Conservation (phyloP, 2,329 filamentous ascomycete genomes). For the Hypoxylon sp. region DNA sequence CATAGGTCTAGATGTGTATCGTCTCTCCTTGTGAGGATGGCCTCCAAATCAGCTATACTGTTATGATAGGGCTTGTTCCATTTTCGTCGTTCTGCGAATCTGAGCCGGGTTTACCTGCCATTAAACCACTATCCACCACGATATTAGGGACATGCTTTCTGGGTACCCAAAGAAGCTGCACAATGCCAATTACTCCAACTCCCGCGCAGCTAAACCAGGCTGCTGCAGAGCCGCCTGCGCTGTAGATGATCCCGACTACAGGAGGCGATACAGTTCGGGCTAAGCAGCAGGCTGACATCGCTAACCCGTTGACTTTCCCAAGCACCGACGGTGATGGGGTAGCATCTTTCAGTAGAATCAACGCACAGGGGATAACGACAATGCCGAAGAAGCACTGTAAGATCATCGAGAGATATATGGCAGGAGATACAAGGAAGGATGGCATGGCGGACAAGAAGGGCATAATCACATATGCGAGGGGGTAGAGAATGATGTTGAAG, state of each 20-base stretch:
- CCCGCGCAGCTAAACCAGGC: slow-evolving; percentile 60
- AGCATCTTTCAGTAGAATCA: slow-evolving; percentile 82
- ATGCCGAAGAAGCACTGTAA: slow-evolving; percentile 79
- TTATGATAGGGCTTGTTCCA: neutral
- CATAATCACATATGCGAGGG: slow-evolving; percentile 77
- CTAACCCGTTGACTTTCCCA: slow-evolving; percentile 80
- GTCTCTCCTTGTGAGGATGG: neutral
- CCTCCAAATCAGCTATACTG: slow-evolving; percentile 11
- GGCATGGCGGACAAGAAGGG: slow-evolving; percentile 77
- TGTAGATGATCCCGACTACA: slow-evolving; percentile 77
- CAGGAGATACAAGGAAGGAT: slow-evolving; percentile 66
- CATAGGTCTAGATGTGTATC: neutral
- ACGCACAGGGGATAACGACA: slow-evolving; percentile 75
- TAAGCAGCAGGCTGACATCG: slow-evolving; percentile 79
- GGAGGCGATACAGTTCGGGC: slow-evolving; percentile 80
- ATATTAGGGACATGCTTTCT: slow-evolving; percentile 49
- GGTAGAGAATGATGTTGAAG: slow-evolving; percentile 75
- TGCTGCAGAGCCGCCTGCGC: slow-evolving; percentile 65
- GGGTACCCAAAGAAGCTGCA: slow-evolving; percentile 55
- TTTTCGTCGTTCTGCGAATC: slow-evolving; percentile 16
- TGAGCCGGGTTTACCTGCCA: slow-evolving; percentile 36
- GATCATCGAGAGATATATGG: slow-evolving; percentile 76
- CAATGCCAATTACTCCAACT: slow-evolving; percentile 50
- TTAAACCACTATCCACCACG: slow-evolving; percentile 33
- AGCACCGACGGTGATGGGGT: slow-evolving; percentile 73